A percentile compares a stretch with the other conserved stretches of the same genome.
Conservation (phyloP, 345 rosid genomes). For the Triadica sebifera region DNA sequence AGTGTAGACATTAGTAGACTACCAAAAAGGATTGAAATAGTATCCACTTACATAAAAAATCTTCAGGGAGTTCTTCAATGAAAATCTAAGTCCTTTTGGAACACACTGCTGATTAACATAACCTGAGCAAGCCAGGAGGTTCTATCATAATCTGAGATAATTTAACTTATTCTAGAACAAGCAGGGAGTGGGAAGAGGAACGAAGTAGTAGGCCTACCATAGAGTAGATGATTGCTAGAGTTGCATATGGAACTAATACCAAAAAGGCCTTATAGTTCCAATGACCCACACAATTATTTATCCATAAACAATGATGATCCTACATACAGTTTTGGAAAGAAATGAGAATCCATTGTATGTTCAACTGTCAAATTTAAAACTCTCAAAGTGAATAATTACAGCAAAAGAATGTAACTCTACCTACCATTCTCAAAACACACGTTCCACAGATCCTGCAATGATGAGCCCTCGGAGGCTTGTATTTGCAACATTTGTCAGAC, state of each 20-base stretch:
- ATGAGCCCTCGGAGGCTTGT: constrained; percentile 36
- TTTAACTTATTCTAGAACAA: background rate
- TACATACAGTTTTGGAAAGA: constrained; percentile 9
- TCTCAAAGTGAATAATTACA: background rate
- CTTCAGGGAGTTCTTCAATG: constrained; percentile 40
- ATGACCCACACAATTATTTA: constrained; percentile 33
- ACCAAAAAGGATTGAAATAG: constrained; percentile 2
- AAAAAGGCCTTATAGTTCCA: constrained; percentile 29
- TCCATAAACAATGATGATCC: constrained; percentile 37
- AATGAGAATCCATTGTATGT: background rate
- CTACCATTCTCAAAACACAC: constrained; percentile 36
- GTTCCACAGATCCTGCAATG: constrained; percentile 29
- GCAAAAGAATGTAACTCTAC: constrained; percentile 5
- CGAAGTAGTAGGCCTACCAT: constrained; percentile 39
- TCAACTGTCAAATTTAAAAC: background rate
- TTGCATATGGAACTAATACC: constrained; percentile 40
- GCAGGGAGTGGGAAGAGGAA: background rate
- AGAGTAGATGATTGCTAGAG: constrained; percentile 66
- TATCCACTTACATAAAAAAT: constrained; percentile 48
- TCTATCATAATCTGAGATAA: constrained; percentile 11
- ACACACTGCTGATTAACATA: constrained; percentile 38
- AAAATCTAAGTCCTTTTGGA: constrained; percentile 44
- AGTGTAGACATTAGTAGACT: background rate
- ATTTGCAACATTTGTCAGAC: constrained; percentile 24
- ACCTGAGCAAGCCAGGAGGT: constrained; percentile 37